A percentile compares a stretch with the other conserved stretches of the same genome.
Conservation (phyloP, 306 rosid species). For the Trichosanthes cucumerina region DNA sequence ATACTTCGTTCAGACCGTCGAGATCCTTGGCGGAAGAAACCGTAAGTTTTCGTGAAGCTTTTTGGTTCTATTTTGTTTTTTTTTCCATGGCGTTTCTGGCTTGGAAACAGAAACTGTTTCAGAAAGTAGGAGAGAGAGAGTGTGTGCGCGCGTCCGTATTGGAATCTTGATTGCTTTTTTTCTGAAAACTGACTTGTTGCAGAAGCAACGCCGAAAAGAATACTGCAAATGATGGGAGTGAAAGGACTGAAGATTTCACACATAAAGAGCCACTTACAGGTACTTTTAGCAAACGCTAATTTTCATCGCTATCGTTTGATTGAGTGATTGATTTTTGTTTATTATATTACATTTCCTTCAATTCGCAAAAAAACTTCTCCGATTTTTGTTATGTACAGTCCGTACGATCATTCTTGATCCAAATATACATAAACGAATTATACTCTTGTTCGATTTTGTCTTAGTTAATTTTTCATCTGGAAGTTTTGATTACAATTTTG, state of each 20-base stretch:
- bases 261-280: conserved; percentile 85
- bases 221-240: conserved; percentile 60
- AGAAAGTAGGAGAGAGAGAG: not conserved
- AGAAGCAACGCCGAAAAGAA: conserved; percentile 72
- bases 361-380: not conserved
- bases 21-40: conserved; percentile 31
- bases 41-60: conserved; percentile 15
- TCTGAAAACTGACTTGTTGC: conserved; percentile 13
- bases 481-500: not conserved
- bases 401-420: not conserved
- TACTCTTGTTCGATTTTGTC: not conserved
- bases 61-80: not conserved
- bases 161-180: not conserved
- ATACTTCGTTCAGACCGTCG: conserved; percentile 26
- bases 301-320: not conserved
- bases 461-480: not conserved
- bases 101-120: not conserved
- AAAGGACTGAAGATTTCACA: conserved; percentile 61
- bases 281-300: not conserved
- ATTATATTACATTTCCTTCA: not conserved
- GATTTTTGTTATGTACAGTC: not conserved
- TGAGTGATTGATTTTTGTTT: not conserved
- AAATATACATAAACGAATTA: not conserved
- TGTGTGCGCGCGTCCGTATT: not conserved
- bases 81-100: not conserved